Base-by-base conservation (phyloP, 495 filamentous ascomycete genomes). In the Penicillium subrubescens region DNA sequence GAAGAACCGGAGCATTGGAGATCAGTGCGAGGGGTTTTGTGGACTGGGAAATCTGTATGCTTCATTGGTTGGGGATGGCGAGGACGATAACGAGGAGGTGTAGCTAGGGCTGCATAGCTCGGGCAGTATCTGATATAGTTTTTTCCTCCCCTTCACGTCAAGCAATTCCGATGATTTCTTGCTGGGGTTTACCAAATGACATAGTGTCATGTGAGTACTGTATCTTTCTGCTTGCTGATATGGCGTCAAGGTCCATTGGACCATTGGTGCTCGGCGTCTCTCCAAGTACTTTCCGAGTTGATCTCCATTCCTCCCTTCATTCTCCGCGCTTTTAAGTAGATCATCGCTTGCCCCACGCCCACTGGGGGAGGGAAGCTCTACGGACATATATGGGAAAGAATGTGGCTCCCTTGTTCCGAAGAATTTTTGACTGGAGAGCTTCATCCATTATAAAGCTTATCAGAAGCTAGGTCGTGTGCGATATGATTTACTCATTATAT, bases 41-140 rank as follows among this genome's bases (percentile, higher is more conserved):
- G 69, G 76, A 25, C 59, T 75, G 60, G 74, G 74, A n/a, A 76
- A 76, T 63, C 70, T 72, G 68, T 76, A 76, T 73, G 70, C 67
- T 29, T 72, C 64, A 11, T 54, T 74, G 55, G 35, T 69, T 59
- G 70, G 61, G 17, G 60, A 67, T 60, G 46, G 33, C 29, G 59
- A 54, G 31, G 33, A 39, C 31, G 29, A 41, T 56, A 54, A 19
- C 43, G 53, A 64, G 44, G 61, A 64, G 39, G 58, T 53, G 8
- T 21, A 21, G 25, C 19, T 72, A 41, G 27, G 43, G 55, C 61
- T 46, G 56, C 59, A 57, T 21, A 14, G 19, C 53, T 56, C 27
- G 50, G n/a, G 59, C 10, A 17, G n/a, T 46, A 12, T 50, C 27
- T 41, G 57, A 60, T 46, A 52, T 46, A 2, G 25, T 52, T 31